These are phyloP conservation scores for Ophiosphaerella herpotricha DNA, from an alignment of 2,329 filamentous ascomycete species.

Conservation along the genomic window DNA sequence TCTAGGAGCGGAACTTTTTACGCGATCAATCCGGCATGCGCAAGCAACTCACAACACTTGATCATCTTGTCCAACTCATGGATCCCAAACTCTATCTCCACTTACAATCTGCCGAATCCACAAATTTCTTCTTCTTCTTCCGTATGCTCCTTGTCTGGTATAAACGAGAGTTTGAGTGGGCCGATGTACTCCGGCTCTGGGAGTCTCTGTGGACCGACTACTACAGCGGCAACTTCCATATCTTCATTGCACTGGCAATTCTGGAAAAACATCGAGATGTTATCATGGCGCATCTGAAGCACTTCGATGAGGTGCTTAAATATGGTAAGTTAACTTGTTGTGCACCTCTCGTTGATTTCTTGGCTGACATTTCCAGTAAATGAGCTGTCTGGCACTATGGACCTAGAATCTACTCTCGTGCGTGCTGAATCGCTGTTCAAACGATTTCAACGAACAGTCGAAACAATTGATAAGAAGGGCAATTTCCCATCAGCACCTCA, in stretches of 20 bases:
- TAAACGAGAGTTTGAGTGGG: slow-evolving; percentile 94
- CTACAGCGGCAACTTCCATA: slow-evolving; percentile 83
- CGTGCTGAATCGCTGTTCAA: slow-evolving; percentile 87
- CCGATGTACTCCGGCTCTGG: slow-evolving; percentile 86
- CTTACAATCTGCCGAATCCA: slow-evolving; percentile 86
- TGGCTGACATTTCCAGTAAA: slow-evolving; percentile 67
- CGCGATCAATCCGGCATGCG: slow-evolving; percentile 97
- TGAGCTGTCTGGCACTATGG: slow-evolving; percentile 90
- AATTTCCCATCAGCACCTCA: slow-evolving; percentile 70
- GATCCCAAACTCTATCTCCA: slow-evolving; percentile 93
- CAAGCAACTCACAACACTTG: slow-evolving; percentile 83
- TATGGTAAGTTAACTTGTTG: slow-evolving; percentile 67
- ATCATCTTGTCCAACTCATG: slow-evolving; percentile 95
- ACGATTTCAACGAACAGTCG: slow-evolving; percentile 84
- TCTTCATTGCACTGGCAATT: slow-evolving; percentile 93
- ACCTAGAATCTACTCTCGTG: slow-evolving; percentile 82
- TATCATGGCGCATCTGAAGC: slow-evolving; percentile 90
- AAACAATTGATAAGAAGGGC: slow-evolving; percentile 88
- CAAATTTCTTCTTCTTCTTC: slow-evolving; percentile 99
- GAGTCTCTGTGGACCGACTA: slow-evolving; percentile 95
- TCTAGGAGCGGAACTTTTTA: slow-evolving; percentile 84
- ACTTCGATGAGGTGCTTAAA: slow-evolving; percentile 97
- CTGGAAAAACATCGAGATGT: slow-evolving; percentile 95
- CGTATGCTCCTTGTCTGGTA: slow-evolving; percentile 99
- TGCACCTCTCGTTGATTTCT: no score